These are phyloP conservation scores for Jackrogersella multiformis DNA, from an alignment of 495 filamentous ascomycete genomes.

Conservation along the genomic window DNA sequence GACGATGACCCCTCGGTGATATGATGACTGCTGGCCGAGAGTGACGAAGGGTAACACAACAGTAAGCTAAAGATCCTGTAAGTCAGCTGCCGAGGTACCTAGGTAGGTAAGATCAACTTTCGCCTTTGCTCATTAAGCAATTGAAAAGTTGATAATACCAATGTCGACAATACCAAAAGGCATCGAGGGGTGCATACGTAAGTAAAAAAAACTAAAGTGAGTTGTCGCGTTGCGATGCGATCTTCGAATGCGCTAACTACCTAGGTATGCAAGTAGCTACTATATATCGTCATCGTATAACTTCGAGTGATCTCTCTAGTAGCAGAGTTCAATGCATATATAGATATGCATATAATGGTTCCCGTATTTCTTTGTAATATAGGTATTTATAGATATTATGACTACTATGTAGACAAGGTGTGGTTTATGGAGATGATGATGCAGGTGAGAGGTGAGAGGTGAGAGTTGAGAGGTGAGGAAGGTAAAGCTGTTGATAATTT, in stretches of 20 bases:
- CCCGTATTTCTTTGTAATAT: constrained; percentile 3
- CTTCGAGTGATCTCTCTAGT: neutral
- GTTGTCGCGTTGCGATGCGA: constrained; percentile 9
- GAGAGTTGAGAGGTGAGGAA: too few species aligned
- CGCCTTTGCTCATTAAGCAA: neutral
- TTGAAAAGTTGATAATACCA: too few species aligned
- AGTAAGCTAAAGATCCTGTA: constrained; percentile 9
- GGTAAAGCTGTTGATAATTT: constrained; percentile 1
- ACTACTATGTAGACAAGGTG: neutral
- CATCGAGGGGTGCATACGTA: constrained; percentile 5
- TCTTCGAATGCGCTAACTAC: constrained; percentile 1
- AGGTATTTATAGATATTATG: neutral
- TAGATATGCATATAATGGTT: neutral
- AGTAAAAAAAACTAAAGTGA: constrained; percentile 10
- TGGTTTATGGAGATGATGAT: too few species aligned
- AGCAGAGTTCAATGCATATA: constrained; percentile 1
- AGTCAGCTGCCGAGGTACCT: too few species aligned
- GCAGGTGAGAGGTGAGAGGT: neutral
- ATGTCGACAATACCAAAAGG: neutral
- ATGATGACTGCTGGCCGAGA: neutral
- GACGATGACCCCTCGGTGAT: constrained; percentile 10
- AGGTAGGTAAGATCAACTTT: neutral
- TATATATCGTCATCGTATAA: constrained; percentile 35
- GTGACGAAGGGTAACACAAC: constrained; percentile 23
- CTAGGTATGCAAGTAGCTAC: constrained; percentile 4